Evolutionary conservation across 2,329 filamentous ascomycete genomes (phyloP), one percentile per base, ranked within the genome.

Genomic region (Pyrenophora seminiperda): DNA sequence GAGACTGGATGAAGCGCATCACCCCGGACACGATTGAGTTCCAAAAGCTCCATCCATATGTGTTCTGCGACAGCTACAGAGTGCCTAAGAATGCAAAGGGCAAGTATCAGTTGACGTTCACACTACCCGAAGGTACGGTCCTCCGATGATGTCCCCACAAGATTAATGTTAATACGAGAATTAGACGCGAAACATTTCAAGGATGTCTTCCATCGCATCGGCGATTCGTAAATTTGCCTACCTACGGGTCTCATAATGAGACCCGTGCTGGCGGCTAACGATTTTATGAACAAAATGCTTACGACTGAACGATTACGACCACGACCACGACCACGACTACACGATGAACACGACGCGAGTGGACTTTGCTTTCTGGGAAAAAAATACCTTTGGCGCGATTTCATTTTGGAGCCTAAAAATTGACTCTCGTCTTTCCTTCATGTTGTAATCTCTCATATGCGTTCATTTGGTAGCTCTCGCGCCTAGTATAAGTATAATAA

Each of bases 11-110:
- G 50, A 75, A 74, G 32, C 70, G 67, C 9, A 58, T 75, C 1
- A 73, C 73, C 1, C 41, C 74, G 1, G 76, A 72, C 31, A 75
- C 76, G 1, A 67, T 83, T 2, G 66, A 79, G 18, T 66, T 85
- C 17, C 73, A 74, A n/a, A 74, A 80, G 38, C 68, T 84, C 22
- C 76, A 77, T 37, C 79, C 78, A 3, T 79, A 79, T 46, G 71
- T 83, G 13, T 83, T 85, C 58, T 77, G 78, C 15, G 65, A 77
- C 1, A 75, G 78, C 3, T 86, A 84, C 61, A 68, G 47, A 27
- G 41, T 67, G 43, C 67, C 68, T 4, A 67, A 65, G 31, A 66
- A 64, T 3, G 32, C 61, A 4, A 60, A 53, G 6, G 66, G 68
- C 18, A 71, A 59, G 41, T 72, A 72, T 31, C 62, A 68, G 41